Percentiles rank a stretch among this genome's conserved stretches.
Conservation (phyloP, 2,329 filamentous ascomycete species). For the Periconia sp. region DNA sequence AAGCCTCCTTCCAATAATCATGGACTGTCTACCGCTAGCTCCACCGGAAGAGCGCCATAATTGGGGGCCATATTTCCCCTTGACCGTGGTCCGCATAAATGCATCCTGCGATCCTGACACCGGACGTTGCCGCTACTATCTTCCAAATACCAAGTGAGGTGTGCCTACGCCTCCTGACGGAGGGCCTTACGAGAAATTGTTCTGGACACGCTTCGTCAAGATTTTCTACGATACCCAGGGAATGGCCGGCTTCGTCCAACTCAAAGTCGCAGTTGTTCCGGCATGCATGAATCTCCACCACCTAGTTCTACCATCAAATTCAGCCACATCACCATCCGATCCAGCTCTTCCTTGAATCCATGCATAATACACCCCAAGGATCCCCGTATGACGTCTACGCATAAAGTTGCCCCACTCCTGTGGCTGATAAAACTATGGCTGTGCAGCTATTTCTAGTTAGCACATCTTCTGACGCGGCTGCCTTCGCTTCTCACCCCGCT, state of each 20-base stretch:
- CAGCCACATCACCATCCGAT: slow-evolving; percentile 14
- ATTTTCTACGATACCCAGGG: slow-evolving; percentile 12
- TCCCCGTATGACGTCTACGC: slow-evolving; percentile 12
- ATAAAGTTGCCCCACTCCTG: slow-evolving; percentile 13
- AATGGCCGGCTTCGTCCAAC: slow-evolving; percentile 7
- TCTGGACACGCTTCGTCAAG: slow-evolving; percentile 15
- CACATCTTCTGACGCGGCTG: no score
- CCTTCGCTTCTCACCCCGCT: neutral
- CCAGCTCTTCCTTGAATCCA: slow-evolving; percentile 12
- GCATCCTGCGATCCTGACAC: slow-evolving; percentile 4
- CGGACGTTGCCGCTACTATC: slow-evolving; percentile 5
- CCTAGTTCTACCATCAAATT: slow-evolving; percentile 14
- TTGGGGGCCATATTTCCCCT: no score
- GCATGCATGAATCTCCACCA: slow-evolving; percentile 9
- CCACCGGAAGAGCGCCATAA: slow-evolving; percentile 8
- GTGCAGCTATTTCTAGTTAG: no score
- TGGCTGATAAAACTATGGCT: no score
- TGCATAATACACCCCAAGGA: slow-evolving; percentile 11
- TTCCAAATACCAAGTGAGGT: slow-evolving; percentile 10
- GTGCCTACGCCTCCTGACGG: slow-evolving; percentile 15
- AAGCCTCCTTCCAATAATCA: slow-evolving; percentile 10
- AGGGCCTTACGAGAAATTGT: slow-evolving; percentile 16
- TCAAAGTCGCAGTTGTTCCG: slow-evolving; percentile 7
- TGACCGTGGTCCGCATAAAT: slow-evolving; percentile 16
- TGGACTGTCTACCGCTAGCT: slow-evolving; percentile 12